Percentiles rank a stretch among this genome's conserved stretches.
Conservation (phyloP, 768 basidiomycete species). For the Wakefieldia striispora region DNA sequence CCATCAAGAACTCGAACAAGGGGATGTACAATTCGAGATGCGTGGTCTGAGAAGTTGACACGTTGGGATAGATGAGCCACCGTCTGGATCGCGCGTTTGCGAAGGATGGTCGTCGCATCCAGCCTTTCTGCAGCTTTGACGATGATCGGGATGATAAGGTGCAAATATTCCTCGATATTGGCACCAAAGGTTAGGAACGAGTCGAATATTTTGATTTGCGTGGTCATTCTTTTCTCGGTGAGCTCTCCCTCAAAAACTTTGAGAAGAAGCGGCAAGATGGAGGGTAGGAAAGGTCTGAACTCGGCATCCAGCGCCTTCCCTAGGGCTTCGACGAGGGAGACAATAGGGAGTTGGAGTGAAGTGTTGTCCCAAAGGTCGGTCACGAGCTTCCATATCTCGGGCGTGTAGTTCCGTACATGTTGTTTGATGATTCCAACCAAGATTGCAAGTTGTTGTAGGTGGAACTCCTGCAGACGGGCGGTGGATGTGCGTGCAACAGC, state of each 20-base stretch:
- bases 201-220: conserved; percentile 90
- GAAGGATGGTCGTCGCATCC: conserved; percentile 69
- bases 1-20: conserved; percentile 81
- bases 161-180: conserved; percentile 96
- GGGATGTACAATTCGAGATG: conserved; percentile 95
- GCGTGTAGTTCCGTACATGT: conserved; percentile 90
- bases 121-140: conserved; percentile 85
- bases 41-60: conserved; percentile 97
- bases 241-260: conserved; percentile 90
- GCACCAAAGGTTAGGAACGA: conserved; percentile 94
- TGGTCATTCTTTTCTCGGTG: conserved; percentile 71
- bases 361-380: conserved; percentile 88
- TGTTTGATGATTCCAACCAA: conserved; percentile 96
- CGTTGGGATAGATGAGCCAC: conserved; percentile 87
- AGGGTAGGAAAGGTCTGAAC: conserved; percentile 94
- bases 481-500: conserved; percentile 79
- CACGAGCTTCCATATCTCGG: conserved; percentile 80
- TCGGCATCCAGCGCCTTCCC: conserved; percentile 95
- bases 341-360: conserved; percentile 85
- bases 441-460: conserved; percentile 93
- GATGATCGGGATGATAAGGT: conserved; percentile 93
- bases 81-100: conserved; percentile 87
- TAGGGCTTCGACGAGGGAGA: conserved; percentile 87
- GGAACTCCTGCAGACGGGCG: conserved; percentile 85
- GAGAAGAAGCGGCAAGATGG: conserved; percentile 83